These are phyloP conservation scores for Salix brachista DNA, from an alignment of 345 rosid species.

Conservation along the genomic window DNA sequence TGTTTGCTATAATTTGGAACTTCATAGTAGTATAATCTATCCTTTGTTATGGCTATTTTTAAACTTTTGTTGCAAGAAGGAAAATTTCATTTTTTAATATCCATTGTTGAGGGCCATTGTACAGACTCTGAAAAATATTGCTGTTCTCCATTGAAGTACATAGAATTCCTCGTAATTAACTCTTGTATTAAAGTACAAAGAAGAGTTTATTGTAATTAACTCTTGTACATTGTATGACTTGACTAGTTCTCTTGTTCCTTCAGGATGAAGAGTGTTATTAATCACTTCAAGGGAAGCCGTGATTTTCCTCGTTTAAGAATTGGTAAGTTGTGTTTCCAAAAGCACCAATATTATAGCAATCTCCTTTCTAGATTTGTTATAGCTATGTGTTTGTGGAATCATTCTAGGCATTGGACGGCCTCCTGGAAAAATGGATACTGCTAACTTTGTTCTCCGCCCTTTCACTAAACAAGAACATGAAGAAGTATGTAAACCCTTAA, in stretches of 20 bases:
- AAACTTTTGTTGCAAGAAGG: not conserved
- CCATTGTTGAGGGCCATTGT: no score
- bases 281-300: slow-evolving; percentile 80
- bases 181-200: no score
- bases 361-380: not conserved
- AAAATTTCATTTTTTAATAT: no score
- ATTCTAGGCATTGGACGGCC: slow-evolving; percentile 88
- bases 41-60: no score
- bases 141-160: no score
- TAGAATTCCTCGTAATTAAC: not conserved
- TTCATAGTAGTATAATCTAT: no score
- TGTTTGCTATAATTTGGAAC: no score
- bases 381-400: slow-evolving; percentile 6
- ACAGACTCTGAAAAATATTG: no score
- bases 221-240: not conserved
- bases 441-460: slow-evolving; percentile 63
- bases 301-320: slow-evolving; percentile 95
- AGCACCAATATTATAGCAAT: not conserved
- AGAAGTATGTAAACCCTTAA: slow-evolving; percentile 48
- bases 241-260: slow-evolving; percentile 13
- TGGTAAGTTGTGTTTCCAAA: slow-evolving; percentile 36
- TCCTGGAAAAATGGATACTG: slow-evolving; percentile 88
- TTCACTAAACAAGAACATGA: slow-evolving; percentile 68
- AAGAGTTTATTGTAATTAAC: not conserved
- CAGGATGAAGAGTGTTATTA: slow-evolving; percentile 87